Percentiles rank a stretch among this genome's conserved stretches.
Conservation (phyloP, 371 early-diverging fungal species). For the Lichtheimia ramosa region DNA sequence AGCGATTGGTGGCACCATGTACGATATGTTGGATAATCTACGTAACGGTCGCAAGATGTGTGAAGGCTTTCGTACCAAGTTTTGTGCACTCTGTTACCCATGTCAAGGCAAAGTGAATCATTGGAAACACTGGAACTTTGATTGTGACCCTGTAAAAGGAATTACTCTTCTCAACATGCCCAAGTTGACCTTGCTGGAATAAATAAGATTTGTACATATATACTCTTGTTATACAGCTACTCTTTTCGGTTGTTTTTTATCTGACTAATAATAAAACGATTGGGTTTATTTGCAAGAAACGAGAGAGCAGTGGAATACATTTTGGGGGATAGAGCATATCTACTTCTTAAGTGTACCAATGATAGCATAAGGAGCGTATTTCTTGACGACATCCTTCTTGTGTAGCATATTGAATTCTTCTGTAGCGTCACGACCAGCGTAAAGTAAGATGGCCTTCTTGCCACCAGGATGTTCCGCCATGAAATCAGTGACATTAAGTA, state of each 20-base stretch:
- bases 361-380: constrained; percentile 83
- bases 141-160: constrained; percentile 58
- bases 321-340: neutral
- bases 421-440: constrained; percentile 84
- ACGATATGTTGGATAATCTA: constrained; percentile 55
- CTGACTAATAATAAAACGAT: constrained; percentile 1
- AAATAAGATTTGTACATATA: neutral
- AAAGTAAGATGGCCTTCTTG: constrained; percentile 83
- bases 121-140: constrained; percentile 62
- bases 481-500: constrained; percentile 92
- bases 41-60: constrained; percentile 46
- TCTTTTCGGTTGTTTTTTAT: too few species aligned
- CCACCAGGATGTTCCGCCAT: constrained; percentile 86
- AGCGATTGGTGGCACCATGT: constrained; percentile 59
- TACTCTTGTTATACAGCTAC: neutral
- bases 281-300: constrained; percentile 2
- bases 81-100: constrained; percentile 61
- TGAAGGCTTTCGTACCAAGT: constrained; percentile 33
- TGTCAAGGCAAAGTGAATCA: constrained; percentile 58
- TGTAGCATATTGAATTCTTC: constrained; percentile 94
- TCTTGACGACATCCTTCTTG: constrained; percentile 83
- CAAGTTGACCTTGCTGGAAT: constrained; percentile 37
- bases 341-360: constrained; percentile 71
- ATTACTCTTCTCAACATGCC: constrained; percentile 45
- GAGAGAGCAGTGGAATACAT: neutral